Base-by-base conservation (phyloP, 1,139 yeast genomes). In the Blastobotrys proliferans region DNA sequence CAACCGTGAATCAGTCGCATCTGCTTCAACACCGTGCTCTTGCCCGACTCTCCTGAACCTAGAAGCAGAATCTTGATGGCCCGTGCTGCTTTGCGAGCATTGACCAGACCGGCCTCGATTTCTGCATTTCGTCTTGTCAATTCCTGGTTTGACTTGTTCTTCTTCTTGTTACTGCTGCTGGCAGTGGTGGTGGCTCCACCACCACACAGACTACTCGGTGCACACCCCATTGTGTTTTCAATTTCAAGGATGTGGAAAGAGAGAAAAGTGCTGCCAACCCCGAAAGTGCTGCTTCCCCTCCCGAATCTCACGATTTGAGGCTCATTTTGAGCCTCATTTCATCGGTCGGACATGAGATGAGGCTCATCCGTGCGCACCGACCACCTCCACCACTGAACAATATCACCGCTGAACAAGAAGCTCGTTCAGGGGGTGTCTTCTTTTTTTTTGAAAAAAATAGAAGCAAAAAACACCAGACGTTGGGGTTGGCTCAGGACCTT, bases 31-130 rank as follows among this genome's bases (percentile, higher is more conserved):
- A 92, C 95, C 0, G 99, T 92, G 2, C 95, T 85, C 62, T 92
- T 92, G 6, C 99, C 98, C 44, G 92, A 81, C 64, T 92, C 99
- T 6, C 98, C 98, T 0, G 97, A 90, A 20, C 98, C 98, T 22
- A 88, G 66, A 16, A 88, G 67, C 38, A 90, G 65, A 47, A 90
- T 69, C 59, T 83, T 83, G 43, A 81, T 48, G n/a, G 52, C 47
- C 11, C 40, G 41, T 38, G 69, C 78, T 46, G 69, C 67, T 49
- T 73, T 76, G 51, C 74, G 74, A 47, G 75, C 77, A 52, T 71
- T 67, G 51, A 72, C 74, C 48, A 85, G 63, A 33, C 79, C 70
- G 53, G 78, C 81, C 52, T 85, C 94, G 42, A 86, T 82, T 6
- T 40, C 47, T n/a, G 38, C 42, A 22, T 40, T 40, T n/a, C 47